Conservation (phyloP, 257 asterid genomes). For the Euphrasia confusa region DNA sequence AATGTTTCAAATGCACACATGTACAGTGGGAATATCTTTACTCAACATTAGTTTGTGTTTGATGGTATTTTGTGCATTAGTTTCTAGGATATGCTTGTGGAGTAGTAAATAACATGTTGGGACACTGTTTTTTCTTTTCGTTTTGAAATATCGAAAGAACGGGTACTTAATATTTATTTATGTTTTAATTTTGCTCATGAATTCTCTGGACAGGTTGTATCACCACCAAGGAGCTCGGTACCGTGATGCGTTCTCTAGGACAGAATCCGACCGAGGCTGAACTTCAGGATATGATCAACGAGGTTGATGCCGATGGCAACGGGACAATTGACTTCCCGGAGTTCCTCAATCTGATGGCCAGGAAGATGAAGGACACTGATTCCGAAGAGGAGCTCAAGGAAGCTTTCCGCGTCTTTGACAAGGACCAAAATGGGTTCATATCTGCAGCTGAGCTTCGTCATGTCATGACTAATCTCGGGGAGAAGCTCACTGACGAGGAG, state of each 20-base stretch:
- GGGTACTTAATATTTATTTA: too few species aligned
- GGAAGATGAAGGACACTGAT: constrained; percentile 87
- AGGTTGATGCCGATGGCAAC: constrained; percentile 86
- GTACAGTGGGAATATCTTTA: too few species aligned
- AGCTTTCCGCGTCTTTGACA: constrained; percentile 85
- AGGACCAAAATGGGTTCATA: constrained; percentile 82
- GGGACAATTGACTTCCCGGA: constrained; percentile 88
- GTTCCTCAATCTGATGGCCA: constrained; percentile 86
- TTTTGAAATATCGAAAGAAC: too few species aligned
- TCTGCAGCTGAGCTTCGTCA: constrained; percentile 90
- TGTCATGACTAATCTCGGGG: constrained; percentile 86
- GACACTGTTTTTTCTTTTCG: too few species aligned
- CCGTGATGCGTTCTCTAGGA: constrained; percentile 81
- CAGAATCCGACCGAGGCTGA: constrained; percentile 89
- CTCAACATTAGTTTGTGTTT: too few species aligned
- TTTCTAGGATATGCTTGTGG: too few species aligned
- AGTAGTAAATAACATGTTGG: too few species aligned
- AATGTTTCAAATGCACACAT: too few species aligned
- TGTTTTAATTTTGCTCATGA: too few species aligned
- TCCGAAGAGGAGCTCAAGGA: constrained; percentile 91
- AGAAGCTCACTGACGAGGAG: constrained; percentile 86
- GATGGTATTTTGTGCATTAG: too few species aligned
- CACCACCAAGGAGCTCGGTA: constrained; percentile 89
- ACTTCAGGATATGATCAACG: constrained; percentile 85
- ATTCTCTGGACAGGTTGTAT: constrained; percentile 47